These are phyloP conservation scores for Hymenochaete sp. DNA, from an alignment of 1,284 basidiomycete genomes.

Conservation along the genomic window DNA sequence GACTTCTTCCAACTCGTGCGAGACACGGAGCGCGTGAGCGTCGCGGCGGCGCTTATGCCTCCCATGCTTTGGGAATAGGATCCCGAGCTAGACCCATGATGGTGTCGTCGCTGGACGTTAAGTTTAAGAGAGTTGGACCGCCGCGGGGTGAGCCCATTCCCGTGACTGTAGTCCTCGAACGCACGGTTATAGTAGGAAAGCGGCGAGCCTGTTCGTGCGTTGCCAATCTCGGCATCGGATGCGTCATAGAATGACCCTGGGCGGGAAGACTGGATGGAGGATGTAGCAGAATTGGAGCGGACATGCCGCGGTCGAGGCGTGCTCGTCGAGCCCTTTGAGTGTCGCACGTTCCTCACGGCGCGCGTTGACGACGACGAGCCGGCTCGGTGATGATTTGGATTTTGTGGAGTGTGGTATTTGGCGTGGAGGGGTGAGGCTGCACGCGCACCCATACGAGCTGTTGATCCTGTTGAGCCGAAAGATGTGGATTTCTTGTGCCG, in stretches of 20 bases:
- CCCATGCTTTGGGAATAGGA: constrained; percentile 43
- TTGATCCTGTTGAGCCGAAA: constrained; percentile 60
- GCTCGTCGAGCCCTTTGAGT: constrained; percentile 25
- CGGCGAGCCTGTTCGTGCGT: constrained; percentile 43
- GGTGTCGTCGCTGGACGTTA: too few relatives aligned
- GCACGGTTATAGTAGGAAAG: constrained; percentile 34
- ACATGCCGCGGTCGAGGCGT: constrained; percentile 38
- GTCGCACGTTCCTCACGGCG: constrained; percentile 58
- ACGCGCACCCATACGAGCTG: constrained; percentile 41
- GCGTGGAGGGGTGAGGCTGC: constrained; percentile 59
- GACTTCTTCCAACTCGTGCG: constrained; percentile 81
- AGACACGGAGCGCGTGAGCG: constrained; percentile 33
- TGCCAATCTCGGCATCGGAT: constrained; percentile 52
- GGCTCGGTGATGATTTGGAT: constrained; percentile 59
- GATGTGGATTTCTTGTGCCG: constrained; percentile 69
- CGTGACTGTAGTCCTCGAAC: constrained; percentile 46
- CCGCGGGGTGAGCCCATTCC: too few relatives aligned
- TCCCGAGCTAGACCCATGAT: too few relatives aligned
- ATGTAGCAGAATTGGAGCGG: constrained; percentile 64
- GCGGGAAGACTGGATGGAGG: constrained; percentile 61
- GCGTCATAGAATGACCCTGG: constrained; percentile 68
- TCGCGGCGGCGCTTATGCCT: constrained; percentile 48
- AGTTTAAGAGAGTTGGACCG: too few relatives aligned
- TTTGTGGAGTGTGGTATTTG: too few relatives aligned
- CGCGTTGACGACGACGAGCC: constrained; percentile 71